A percentile compares a stretch with the other conserved stretches of the same genome.
These are phyloP conservation scores for Ophiostoma novo-ulmi DNA, from an alignment of 2,329 filamentous ascomycete genomes.

Conservation along the genomic window DNA sequence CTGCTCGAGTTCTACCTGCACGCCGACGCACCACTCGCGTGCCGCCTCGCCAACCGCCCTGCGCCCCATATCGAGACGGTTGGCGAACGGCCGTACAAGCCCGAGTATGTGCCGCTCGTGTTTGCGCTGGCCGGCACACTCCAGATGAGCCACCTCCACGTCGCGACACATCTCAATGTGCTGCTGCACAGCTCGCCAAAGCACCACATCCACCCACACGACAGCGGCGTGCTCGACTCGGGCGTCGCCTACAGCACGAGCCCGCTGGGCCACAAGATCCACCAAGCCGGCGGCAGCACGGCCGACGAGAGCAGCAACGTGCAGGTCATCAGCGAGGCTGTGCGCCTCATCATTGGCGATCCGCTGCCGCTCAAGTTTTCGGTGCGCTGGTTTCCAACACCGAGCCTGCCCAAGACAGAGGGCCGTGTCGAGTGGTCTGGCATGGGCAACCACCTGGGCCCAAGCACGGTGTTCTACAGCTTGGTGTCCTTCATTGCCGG, in stretches of 20 bases:
- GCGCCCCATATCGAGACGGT: slow-evolving; percentile 50
- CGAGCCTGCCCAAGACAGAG: slow-evolving; percentile 62
- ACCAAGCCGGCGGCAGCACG: slow-evolving; percentile 14
- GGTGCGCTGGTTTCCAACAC: slow-evolving; percentile 80
- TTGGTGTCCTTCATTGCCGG: slow-evolving; percentile 56
- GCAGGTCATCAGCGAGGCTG: slow-evolving; percentile 33
- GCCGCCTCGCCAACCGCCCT: slow-evolving; percentile 79
- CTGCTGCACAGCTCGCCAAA: slow-evolving; percentile 67
- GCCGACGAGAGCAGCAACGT: slow-evolving; percentile 14
- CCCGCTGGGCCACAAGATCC: slow-evolving; percentile 54
- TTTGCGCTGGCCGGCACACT: slow-evolving; percentile 86
- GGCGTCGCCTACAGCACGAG: slow-evolving; percentile 82
- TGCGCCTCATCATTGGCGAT: slow-evolving; percentile 81
- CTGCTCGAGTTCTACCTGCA: slow-evolving; percentile 96
- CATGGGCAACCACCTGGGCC: slow-evolving; percentile 59
- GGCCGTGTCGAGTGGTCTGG: slow-evolving; percentile 61
- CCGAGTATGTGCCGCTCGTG: slow-evolving; percentile 74
- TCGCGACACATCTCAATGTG: slow-evolving; percentile 85
- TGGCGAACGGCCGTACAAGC: slow-evolving; percentile 45
- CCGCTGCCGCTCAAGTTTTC: slow-evolving; percentile 71
- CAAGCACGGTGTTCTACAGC: slow-evolving; percentile 59
- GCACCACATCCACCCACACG: slow-evolving; percentile 57
- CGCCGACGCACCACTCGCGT: slow-evolving; percentile 87
- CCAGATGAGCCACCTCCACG: slow-evolving; percentile 82
- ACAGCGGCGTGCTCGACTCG: slow-evolving; percentile 76